Percentiles rank a stretch among this genome's conserved stretches.
Evolutionary conservation across 73 alveolate genomes (phyloP).

Genomic region (Paraurostyla sp.): DNA sequence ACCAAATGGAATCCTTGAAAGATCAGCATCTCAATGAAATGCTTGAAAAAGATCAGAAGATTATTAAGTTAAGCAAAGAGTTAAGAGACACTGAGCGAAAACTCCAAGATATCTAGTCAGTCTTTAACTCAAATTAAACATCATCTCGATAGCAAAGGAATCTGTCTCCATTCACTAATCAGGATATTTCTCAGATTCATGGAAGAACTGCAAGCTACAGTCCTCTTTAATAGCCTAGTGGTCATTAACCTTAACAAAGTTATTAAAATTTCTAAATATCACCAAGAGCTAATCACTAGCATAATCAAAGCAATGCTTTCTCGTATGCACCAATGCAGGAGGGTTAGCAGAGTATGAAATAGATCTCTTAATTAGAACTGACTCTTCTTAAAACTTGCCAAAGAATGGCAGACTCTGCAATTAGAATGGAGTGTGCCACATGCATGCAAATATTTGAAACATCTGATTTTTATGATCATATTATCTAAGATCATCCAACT

Average conservation of each 20-base stretch:
- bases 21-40: not conserved
- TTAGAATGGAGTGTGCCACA: slow-evolving; percentile 38
- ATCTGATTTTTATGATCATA: slow-evolving; percentile 41
- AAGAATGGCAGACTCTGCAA: slow-evolving; percentile 49
- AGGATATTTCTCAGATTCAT: not conserved
- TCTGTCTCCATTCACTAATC: not conserved
- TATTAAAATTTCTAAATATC: not conserved
- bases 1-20: not conserved
- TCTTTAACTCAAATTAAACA: not conserved
- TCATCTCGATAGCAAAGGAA: not conserved
- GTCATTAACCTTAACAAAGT: not conserved
- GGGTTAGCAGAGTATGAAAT: not conserved
- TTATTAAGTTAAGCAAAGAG: slow-evolving; percentile 1
- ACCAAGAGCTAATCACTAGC: not conserved
- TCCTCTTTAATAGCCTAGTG: not conserved
- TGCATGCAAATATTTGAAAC: slow-evolving; percentile 25
- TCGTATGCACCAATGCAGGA: not conserved
- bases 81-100: slow-evolving; percentile 51
- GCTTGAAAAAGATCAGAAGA: slow-evolving; percentile 53
- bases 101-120: not conserved
- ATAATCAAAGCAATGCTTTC: not conserved
- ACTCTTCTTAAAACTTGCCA: slow-evolving; percentile 6
- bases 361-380: slow-evolving; percentile 20
- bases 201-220: not conserved
- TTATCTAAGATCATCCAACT: slow-evolving; percentile 37